Conservation (phyloP, 495 filamentous ascomycete genomes). For the Amniculicola lignicola region DNA sequence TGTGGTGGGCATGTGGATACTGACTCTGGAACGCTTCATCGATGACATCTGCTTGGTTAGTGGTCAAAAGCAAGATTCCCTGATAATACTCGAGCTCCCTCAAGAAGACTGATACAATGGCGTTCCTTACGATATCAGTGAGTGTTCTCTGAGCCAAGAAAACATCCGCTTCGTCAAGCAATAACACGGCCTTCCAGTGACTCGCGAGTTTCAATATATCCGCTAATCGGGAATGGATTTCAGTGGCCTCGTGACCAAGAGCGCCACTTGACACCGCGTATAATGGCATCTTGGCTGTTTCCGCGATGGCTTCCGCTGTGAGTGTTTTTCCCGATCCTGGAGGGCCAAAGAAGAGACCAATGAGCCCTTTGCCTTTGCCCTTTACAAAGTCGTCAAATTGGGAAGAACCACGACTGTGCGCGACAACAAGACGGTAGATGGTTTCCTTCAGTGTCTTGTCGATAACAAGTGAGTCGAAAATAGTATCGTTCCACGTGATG, state of each 20-base stretch:
- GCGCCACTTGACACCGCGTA: slow-evolving; percentile 2
- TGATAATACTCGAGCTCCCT: slow-evolving; percentile 54
- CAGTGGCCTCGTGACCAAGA: not conserved
- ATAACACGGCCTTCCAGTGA: slow-evolving; percentile 49
- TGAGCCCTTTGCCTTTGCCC: slow-evolving; percentile 1
- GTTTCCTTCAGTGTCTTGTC: not conserved
- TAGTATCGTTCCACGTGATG: not conserved
- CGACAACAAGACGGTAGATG: not conserved
- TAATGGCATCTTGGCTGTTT: not conserved
- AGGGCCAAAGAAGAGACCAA: slow-evolving; percentile 1
- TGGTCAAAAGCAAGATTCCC: slow-evolving; percentile 18
- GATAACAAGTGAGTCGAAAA: not conserved
- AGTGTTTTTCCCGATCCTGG: slow-evolving; percentile 4
- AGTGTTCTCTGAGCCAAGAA: slow-evolving; percentile 72
- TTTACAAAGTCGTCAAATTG: not conserved
- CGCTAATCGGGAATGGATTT: not conserved
- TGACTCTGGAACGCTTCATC: slow-evolving; percentile 25
- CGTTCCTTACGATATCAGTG: slow-evolving; percentile 71
- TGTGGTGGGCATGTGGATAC: too few relatives aligned
- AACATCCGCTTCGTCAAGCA: slow-evolving; percentile 76
- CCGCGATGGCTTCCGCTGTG: not conserved
- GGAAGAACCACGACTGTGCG: not conserved
- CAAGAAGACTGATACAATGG: slow-evolving; percentile 73
- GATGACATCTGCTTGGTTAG: slow-evolving; percentile 32
- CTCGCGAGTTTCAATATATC: not conserved